A percentile compares a stretch with the other conserved stretches of the same genome.
Conservation (phyloP, 768 basidiomycete species). For the Hygrocybe coccinea region DNA sequence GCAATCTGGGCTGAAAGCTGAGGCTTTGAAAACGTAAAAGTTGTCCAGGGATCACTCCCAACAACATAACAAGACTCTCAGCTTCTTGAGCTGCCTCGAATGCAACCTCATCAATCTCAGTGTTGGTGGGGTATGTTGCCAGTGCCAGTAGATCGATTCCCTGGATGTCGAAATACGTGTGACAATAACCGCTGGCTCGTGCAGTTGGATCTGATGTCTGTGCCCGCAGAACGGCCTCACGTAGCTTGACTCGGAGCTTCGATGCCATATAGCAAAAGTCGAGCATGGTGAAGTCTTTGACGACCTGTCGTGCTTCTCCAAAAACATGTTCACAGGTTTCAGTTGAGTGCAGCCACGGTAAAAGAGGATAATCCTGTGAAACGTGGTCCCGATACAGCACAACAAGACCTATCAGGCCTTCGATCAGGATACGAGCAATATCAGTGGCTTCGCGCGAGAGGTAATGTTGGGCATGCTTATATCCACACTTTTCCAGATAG, state of each 20-base stretch:
- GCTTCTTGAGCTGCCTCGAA: constrained; percentile 14
- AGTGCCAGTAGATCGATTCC: constrained; percentile 21
- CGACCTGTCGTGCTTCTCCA: constrained; percentile 18
- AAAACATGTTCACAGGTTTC: constrained; percentile 14
- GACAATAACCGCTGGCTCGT: constrained; percentile 20
- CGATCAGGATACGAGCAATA: constrained; percentile 27
- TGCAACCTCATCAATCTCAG: constrained; percentile 9
- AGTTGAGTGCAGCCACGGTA: constrained; percentile 34
- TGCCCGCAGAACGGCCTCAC: constrained; percentile 15
- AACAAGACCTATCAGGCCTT: constrained; percentile 31
- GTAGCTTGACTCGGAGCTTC: constrained; percentile 24
- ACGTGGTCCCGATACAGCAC: constrained; percentile 33
- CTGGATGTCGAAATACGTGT: constrained; percentile 24
- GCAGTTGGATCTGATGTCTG: constrained; percentile 13
- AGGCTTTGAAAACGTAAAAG: background rate
- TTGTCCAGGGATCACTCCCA: constrained; percentile 16
- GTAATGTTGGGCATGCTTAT: constrained; percentile 21
- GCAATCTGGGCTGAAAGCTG: background rate
- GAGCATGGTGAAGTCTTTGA: constrained; percentile 32
- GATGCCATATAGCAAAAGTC: constrained; percentile 28
- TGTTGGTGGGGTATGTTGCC: constrained; percentile 18
- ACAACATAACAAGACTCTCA: constrained; percentile 14
- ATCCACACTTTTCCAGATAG: constrained; percentile 18
- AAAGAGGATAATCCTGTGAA: constrained; percentile 23
- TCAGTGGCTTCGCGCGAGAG: constrained; percentile 32